These are phyloP conservation scores for Cytospora schulzeri DNA, from an alignment of 2,329 filamentous ascomycete species.

Conservation along the genomic window DNA sequence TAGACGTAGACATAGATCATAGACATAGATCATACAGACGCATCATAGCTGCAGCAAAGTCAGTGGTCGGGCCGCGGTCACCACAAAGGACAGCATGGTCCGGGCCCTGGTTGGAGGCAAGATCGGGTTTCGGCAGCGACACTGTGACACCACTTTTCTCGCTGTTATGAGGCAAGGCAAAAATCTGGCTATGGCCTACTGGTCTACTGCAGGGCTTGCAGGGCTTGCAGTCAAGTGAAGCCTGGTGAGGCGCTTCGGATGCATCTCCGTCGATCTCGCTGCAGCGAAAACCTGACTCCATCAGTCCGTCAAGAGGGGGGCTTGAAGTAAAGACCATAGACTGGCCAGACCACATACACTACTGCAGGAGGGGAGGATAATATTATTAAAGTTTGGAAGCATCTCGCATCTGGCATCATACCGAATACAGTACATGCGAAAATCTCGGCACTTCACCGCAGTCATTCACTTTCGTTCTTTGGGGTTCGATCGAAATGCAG, in stretches of 20 bases:
- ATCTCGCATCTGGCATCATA: neutral
- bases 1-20: too few species aligned
- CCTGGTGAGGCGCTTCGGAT: slow-evolving; percentile 3
- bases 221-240: neutral
- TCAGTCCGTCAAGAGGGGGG: neutral
- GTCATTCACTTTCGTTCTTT: neutral
- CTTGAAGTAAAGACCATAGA: slow-evolving; percentile 5
- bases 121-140: neutral
- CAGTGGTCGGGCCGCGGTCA: neutral
- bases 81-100: neutral
- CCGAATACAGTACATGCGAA: neutral
- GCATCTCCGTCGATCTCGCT: slow-evolving; percentile 11
- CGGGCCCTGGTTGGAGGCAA: neutral
- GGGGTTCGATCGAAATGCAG: neutral
- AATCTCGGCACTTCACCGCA: neutral
- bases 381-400: neutral
- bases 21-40: neutral
- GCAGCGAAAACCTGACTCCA: slow-evolving; percentile 1
- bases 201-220: slow-evolving; percentile 1
- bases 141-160: neutral
- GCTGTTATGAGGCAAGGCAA: neutral
- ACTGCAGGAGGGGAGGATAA: neutral
- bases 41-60: neutral
- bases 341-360: neutral
- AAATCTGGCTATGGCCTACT: too few species aligned